A percentile compares a stretch with the other conserved stretches of the same genome.
Evolutionary conservation across 306 rosid genomes (phyloP).

Genomic region (Dalbergia cochinchinensis): DNA sequence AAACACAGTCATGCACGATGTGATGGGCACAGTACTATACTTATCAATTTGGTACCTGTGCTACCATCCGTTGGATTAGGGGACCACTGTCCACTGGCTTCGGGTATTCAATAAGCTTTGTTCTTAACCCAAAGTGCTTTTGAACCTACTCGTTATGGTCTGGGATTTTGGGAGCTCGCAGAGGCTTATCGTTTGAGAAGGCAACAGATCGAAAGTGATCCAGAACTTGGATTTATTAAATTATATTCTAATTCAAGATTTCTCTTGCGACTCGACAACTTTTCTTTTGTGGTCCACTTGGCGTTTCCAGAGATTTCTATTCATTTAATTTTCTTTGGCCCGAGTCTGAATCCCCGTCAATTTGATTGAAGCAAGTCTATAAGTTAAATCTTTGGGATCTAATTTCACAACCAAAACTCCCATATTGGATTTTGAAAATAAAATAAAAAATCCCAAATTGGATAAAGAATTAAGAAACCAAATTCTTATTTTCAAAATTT

Average conservation of each 20-base stretch:
- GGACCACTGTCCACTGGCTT: slow-evolving; percentile 49
- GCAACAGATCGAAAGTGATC: slow-evolving; percentile 43
- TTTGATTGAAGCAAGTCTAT: not conserved
- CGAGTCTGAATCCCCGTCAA: slow-evolving; percentile 1
- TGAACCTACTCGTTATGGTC: slow-evolving; percentile 35
- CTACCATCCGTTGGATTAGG: slow-evolving; percentile 49
- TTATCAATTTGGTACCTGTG: slow-evolving; percentile 42
- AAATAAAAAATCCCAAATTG: not conserved
- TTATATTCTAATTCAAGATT: slow-evolving; percentile 36
- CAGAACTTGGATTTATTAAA: slow-evolving; percentile 25
- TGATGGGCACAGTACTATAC: slow-evolving; percentile 49
- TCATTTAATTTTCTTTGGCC: slow-evolving; percentile 36
- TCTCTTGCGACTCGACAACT: slow-evolving; percentile 43
- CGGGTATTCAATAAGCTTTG: slow-evolving; percentile 52
- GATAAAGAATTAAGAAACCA: not conserved
- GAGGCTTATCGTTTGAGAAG: slow-evolving; percentile 24
- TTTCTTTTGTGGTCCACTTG: slow-evolving; percentile 43
- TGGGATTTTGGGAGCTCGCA: slow-evolving; percentile 47
- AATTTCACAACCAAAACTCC: not conserved
- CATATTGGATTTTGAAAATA: not conserved
- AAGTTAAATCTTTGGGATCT: not conserved
- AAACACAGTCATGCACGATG: slow-evolving; percentile 43
- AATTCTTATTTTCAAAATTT: not conserved
- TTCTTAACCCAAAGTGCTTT: slow-evolving; percentile 46
- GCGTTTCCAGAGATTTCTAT: slow-evolving; percentile 32